Conservation (phyloP, 768 basidiomycete species). For the Exidia glandulosa region DNA sequence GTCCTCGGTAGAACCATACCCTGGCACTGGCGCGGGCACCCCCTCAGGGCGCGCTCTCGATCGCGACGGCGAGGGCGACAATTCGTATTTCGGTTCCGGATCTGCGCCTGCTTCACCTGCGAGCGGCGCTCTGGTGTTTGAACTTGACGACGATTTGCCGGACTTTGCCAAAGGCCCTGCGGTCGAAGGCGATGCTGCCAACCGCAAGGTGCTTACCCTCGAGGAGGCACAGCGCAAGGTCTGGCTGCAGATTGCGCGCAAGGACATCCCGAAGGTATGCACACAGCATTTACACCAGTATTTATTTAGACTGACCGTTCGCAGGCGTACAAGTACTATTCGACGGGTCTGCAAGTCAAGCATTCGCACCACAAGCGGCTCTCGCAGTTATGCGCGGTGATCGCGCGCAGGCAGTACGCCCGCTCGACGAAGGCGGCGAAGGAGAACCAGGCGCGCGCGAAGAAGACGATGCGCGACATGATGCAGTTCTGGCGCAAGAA, state of each 20-base stretch:
- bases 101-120: conserved; percentile 48
- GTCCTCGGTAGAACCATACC: conserved; percentile 32
- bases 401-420: conserved; percentile 65
- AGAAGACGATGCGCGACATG: conserved; percentile 90
- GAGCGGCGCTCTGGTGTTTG: conserved; percentile 53
- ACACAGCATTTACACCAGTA: neutral
- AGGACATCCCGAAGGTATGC: conserved; percentile 71
- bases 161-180: conserved; percentile 68
- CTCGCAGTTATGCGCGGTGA: conserved; percentile 60
- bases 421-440: conserved; percentile 70
- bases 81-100: neutral
- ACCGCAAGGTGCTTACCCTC: conserved; percentile 62
- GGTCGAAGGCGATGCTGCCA: conserved; percentile 58
- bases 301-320: conserved; percentile 2
- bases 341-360: conserved; percentile 52
- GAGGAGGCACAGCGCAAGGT: conserved; percentile 83
- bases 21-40: conserved; percentile 61
- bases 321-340: conserved; percentile 74
- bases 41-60: conserved; percentile 44
- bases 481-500: conserved; percentile 97
- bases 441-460: conserved; percentile 75
- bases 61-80: neutral
- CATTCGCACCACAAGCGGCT: conserved; percentile 66
- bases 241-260: conserved; percentile 79
- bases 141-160: conserved; percentile 58